phyloP scores from a whole-genome alignment of 2,329 filamentous ascomycete species.

The Neurospora sp. region DNA sequence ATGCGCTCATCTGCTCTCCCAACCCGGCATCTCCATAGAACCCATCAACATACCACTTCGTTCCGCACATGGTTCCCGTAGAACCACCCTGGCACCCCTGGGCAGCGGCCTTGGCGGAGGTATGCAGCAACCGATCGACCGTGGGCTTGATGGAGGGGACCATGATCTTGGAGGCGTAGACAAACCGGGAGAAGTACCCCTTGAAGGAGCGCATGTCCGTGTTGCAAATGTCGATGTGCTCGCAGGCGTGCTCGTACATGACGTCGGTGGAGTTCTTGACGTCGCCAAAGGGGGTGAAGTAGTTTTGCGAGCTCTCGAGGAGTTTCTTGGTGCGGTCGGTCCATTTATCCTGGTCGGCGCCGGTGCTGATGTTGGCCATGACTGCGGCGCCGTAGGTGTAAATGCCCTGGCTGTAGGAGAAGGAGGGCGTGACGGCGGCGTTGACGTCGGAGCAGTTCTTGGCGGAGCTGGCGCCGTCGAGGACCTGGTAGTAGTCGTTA shows the following conservation, averaged over 20 bases:
- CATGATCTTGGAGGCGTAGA: constrained; percentile 48
- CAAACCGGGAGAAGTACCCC: constrained; percentile 55
- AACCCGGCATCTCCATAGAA: constrained; percentile 47
- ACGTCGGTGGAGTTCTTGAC: constrained; percentile 40
- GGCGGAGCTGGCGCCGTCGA: constrained; percentile 49
- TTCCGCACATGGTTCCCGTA: constrained; percentile 45
- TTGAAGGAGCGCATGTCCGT: constrained; percentile 60
- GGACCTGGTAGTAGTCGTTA: constrained; percentile 43
- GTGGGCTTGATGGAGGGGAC: constrained; percentile 41
- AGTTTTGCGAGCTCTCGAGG: constrained; percentile 39
- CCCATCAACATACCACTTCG: constrained; percentile 50
- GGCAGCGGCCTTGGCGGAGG: constrained; percentile 47
- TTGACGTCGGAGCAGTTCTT: constrained; percentile 45
- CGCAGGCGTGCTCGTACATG: constrained; percentile 61
- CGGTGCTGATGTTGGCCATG: constrained; percentile 49
- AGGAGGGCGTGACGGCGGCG: constrained; percentile 34
- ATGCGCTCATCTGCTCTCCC: constrained; percentile 55
- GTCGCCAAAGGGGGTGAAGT: constrained; percentile 39
- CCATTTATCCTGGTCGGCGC: constrained; percentile 37
- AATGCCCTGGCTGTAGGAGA: constrained; percentile 57
- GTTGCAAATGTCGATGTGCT: constrained; percentile 46
- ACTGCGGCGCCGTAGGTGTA: constrained; percentile 56
- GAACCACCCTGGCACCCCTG: constrained; percentile 46
- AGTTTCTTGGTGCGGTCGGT: constrained; percentile 40
- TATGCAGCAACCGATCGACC: constrained; percentile 38